Percentiles rank a stretch among this genome's conserved stretches.
Conservation (phyloP, 305 asterid genomes). For the Ajuga reptans region DNA sequence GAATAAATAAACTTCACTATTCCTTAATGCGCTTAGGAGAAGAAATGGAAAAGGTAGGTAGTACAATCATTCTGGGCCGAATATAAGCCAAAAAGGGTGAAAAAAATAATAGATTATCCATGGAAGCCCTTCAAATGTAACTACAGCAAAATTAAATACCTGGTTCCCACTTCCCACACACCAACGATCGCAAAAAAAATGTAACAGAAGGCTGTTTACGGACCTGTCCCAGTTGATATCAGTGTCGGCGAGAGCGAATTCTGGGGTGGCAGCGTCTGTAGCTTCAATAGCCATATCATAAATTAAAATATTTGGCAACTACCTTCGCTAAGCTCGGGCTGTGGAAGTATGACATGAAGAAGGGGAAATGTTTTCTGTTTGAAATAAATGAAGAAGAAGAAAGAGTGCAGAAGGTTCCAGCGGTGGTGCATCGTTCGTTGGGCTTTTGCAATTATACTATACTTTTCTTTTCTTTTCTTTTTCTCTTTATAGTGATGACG, state of each 20-base stretch:
- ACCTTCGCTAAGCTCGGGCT: not conserved
- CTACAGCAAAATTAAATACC: not conserved
- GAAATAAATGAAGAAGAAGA: conserved; percentile 9
- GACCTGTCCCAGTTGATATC: conserved; percentile 89
- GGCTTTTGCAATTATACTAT: too few relatives aligned
- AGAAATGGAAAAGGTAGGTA: too few relatives aligned
- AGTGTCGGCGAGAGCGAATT: conserved; percentile 73
- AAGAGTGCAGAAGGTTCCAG: conserved; percentile 21
- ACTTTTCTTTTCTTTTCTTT: too few relatives aligned
- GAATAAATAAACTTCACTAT: not conserved
- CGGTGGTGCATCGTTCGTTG: not conserved
- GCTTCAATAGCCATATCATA: conserved; percentile 45
- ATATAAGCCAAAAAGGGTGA: not conserved
- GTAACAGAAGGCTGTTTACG: not conserved
- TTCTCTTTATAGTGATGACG: too few relatives aligned
- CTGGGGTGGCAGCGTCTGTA: conserved; percentile 37
- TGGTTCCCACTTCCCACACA: not conserved
- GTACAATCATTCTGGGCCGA: not conserved
- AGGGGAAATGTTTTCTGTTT: not conserved
- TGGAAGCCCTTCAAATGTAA: not conserved
- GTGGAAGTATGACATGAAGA: not conserved
- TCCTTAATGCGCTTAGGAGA: not conserved
- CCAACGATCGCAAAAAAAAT: not conserved
- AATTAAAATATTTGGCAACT: not conserved
- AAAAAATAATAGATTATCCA: not conserved